A percentile compares a stretch with the other conserved stretches of the same genome.
phyloP scores from a whole-genome alignment of 1,284 basidiomycete species.

The Abortiporus biennis region DNA sequence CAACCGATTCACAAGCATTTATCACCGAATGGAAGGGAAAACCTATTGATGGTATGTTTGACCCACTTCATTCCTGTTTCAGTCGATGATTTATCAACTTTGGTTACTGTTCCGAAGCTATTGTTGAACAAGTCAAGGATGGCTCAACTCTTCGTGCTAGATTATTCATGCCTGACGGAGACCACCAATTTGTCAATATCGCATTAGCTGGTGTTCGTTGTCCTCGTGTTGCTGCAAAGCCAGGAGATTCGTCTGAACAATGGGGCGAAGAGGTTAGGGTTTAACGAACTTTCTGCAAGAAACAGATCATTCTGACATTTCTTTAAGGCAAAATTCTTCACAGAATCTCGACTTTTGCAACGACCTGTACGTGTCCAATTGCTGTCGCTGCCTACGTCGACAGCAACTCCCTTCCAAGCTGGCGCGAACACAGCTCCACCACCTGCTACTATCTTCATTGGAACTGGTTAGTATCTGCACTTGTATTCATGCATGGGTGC shows the following conservation, averaged over 20 bases:
- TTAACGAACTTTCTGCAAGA: slow-evolving; percentile 8
- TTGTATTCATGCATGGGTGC: slow-evolving; percentile 2
- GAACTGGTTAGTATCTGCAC: slow-evolving; percentile 47
- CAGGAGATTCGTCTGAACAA: slow-evolving; percentile 72
- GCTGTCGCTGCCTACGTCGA: slow-evolving; percentile 80
- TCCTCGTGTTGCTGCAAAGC: slow-evolving; percentile 66
- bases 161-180: slow-evolving; percentile 80
- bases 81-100: neutral
- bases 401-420: slow-evolving; percentile 79
- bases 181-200: slow-evolving; percentile 85
- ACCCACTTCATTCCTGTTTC: neutral
- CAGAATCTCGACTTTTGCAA: slow-evolving; percentile 89
- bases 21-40: slow-evolving; percentile 90
- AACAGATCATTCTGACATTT: slow-evolving; percentile 12
- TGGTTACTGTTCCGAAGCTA: slow-evolving; percentile 39
- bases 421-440: slow-evolving; percentile 51
- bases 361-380: slow-evolving; percentile 83
- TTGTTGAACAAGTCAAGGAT: slow-evolving; percentile 93
- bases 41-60: slow-evolving; percentile 70
- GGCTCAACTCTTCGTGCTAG: slow-evolving; percentile 89
- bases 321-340: slow-evolving; percentile 86
- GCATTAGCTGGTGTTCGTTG: slow-evolving; percentile 84
- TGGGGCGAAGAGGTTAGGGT: slow-evolving; percentile 78
- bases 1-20: slow-evolving; percentile 83
- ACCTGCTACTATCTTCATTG: slow-evolving; percentile 82